These are phyloP conservation scores for Fusarium acutatum DNA, from an alignment of 2,329 filamentous ascomycete genomes.

Conservation along the genomic window DNA sequence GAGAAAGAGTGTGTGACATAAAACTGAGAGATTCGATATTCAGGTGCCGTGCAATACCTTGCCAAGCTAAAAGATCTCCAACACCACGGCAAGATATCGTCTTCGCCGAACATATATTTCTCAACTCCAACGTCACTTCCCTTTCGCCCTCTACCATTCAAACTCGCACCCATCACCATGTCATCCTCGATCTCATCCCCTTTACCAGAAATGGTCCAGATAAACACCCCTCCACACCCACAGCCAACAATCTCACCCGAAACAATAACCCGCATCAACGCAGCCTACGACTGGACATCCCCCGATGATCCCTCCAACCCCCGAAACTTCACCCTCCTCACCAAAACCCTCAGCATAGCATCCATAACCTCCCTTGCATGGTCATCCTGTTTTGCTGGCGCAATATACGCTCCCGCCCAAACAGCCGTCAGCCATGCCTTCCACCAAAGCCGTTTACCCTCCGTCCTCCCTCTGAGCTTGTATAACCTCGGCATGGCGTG, in stretches of 20 bases:
- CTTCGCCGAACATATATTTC: not conserved
- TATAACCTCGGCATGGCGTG: constrained; percentile 33
- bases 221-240: not conserved
- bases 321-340: constrained; percentile 7
- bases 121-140: not conserved
- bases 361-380: constrained; percentile 6
- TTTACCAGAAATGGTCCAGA: not conserved
- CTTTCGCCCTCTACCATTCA: fast-evolving
- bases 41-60: too few species aligned
- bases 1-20: too few species aligned
- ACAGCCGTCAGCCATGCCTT: constrained; percentile 2
- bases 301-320: constrained; percentile 20
- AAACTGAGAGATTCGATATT: too few species aligned
- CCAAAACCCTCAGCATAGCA: constrained; percentile 9
- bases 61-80: not conserved
- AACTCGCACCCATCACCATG: not conserved
- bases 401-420: constrained; percentile 21
- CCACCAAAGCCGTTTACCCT: not conserved
- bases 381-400: constrained; percentile 7
- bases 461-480: constrained; percentile 3
- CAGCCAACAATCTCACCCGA: not conserved
- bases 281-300: constrained; percentile 23
- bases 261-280: constrained; percentile 25
- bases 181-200: not conserved
- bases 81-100: not conserved